Evolutionary conservation across 805 yeast species (phyloP), one percentile per base, ranked within the genome.

Genomic region (Suhomyces sp.): DNA sequence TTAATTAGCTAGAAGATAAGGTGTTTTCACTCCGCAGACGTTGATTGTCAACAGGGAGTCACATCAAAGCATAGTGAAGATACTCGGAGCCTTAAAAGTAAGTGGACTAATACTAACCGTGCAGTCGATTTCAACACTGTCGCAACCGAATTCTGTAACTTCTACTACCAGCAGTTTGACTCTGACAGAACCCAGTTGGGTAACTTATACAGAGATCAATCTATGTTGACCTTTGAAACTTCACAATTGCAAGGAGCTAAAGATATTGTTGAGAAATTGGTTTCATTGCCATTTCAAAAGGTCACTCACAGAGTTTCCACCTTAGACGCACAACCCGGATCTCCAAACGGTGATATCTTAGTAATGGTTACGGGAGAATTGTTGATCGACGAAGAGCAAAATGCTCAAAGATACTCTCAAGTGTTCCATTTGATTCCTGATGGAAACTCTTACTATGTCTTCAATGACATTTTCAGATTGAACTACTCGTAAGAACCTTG

Each of bases 351-450:
- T 57, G 97, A 93, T 69, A 96, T 94, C 52, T 80, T 94, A 64
- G 98, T 93, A 50, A 87, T 94, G 94, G 97, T 94, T 63, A 94
- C 99, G 51, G 99, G 99, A 58, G 97, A 90, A 73, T 82, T 94
- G 60, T 74, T 91, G 64, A 81, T 87, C 60, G 99, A 94, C 70
- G 98, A 93, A 58, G 98, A 94, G 78, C 88, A 86, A 69, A 91
- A 90, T 73, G 84, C 97, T 53, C 97, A 93, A 75, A 86, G 97
- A 76, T 94, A 92, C 77, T 90, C 98, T 31, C 99, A 94, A 77
- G 96, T 90, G 47, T 94, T 94, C 85, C 98, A 94, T 71, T 84
- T 94, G 76, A 86, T 91, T 58, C 97, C 97, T 59, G 99, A 94
- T 54, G 90, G 87, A 49, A 83, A 81, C 68, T 87, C 96, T 31